These are phyloP conservation scores for Xylariales sp. DNA, from an alignment of 2,329 filamentous ascomycete genomes.

Conservation along the genomic window DNA sequence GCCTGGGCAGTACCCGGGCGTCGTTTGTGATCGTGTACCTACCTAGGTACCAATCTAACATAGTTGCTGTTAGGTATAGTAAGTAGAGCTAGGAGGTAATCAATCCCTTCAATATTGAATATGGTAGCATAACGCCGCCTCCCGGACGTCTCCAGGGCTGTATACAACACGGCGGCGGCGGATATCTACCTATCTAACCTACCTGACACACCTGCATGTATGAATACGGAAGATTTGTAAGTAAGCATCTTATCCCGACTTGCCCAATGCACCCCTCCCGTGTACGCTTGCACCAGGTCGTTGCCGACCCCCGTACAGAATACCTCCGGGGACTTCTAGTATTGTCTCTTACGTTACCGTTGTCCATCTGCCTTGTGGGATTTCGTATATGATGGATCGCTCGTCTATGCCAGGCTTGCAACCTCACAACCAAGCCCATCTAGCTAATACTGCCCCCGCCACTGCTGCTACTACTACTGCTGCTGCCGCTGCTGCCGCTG, in stretches of 20 bases:
- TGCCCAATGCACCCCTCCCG: slow-evolving; percentile 18
- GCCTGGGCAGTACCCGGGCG: too few species aligned
- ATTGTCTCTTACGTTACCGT: slow-evolving; percentile 29
- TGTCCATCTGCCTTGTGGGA: slow-evolving; percentile 11
- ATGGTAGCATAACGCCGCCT: too few species aligned
- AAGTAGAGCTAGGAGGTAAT: too few species aligned
- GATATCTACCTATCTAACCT: neutral
- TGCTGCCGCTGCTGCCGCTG: slow-evolving; percentile 30
- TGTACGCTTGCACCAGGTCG: slow-evolving; percentile 18
- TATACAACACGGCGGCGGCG: too few species aligned
- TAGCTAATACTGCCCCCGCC: slow-evolving; percentile 35
- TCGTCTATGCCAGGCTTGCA: slow-evolving; percentile 42
- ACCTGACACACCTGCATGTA: neutral
- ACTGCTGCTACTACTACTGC: slow-evolving; percentile 30
- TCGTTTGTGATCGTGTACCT: too few species aligned
- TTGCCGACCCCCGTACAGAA: slow-evolving; percentile 12
- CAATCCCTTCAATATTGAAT: too few species aligned
- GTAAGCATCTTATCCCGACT: slow-evolving; percentile 9
- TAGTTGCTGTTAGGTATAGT: too few species aligned
- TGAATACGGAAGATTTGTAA: neutral
- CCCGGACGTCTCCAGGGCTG: too few species aligned
- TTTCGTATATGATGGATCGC: slow-evolving; percentile 42
- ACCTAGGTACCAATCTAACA: too few species aligned
- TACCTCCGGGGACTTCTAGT: slow-evolving; percentile 19
- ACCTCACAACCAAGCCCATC: slow-evolving; percentile 35